Percentiles rank a stretch among this genome's conserved stretches.
These are phyloP conservation scores for Allomyces macrogynus DNA, from an alignment of 192 early-diverging fungal genomes.

Conservation along the genomic window DNA sequence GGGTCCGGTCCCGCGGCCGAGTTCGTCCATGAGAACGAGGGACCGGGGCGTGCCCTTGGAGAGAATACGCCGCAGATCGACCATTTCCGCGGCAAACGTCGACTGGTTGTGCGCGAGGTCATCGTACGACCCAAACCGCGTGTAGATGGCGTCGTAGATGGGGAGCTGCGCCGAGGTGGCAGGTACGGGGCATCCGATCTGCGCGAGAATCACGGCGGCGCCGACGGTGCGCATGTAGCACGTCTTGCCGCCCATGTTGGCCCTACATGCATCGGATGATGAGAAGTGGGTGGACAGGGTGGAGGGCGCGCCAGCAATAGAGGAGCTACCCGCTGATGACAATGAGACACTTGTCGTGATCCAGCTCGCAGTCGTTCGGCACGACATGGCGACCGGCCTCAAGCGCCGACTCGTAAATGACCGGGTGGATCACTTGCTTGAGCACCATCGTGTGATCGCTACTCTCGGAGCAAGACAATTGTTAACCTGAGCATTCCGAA, in stretches of 20 bases:
- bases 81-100: conserved; percentile 92
- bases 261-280: neutral
- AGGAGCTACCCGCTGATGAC: too few relatives aligned
- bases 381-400: too few relatives aligned
- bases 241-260: neutral
- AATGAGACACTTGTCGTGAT: too few relatives aligned
- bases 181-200: neutral
- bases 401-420: too few relatives aligned
- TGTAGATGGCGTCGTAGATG: conserved; percentile 85
- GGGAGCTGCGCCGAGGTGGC: conserved; percentile 17
- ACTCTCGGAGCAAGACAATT: too few relatives aligned
- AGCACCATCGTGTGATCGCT: too few relatives aligned
- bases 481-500: too few relatives aligned
- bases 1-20: conserved; percentile 89
- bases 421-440: too few relatives aligned
- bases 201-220: neutral
- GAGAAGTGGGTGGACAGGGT: too few relatives aligned
- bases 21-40: conserved; percentile 89
- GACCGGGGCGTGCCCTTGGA: conserved; percentile 71
- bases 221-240: neutral
- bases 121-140: conserved; percentile 94
- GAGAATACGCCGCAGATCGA: conserved; percentile 84
- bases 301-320: too few relatives aligned
- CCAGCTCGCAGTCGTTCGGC: too few relatives aligned
- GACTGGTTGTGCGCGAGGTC: conserved; percentile 83